Evolutionary conservation across 2,329 filamentous ascomycete species (phyloP).

Genomic region (Xylaria sp.): DNA sequence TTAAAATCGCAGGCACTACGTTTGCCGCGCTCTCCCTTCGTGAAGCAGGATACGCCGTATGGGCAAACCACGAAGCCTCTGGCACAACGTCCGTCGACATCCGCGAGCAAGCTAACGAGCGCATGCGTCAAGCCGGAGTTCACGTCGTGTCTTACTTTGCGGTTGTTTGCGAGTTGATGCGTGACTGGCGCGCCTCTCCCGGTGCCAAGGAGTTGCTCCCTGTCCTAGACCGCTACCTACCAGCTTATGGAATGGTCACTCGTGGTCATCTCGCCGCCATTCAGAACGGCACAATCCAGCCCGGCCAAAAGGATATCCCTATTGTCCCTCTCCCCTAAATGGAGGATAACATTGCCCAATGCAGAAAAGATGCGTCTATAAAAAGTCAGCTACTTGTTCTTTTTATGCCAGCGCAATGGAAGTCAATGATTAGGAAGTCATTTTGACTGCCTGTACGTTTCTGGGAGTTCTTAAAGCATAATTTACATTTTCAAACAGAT

Average conservation of each 20-base stretch:
- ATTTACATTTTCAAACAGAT: not conserved
- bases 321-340: slow-evolving; percentile 32
- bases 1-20: slow-evolving; percentile 61
- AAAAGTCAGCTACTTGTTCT: not conserved
- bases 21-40: slow-evolving; percentile 79
- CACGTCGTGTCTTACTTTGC: slow-evolving; percentile 71
- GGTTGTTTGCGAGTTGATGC: slow-evolving; percentile 75
- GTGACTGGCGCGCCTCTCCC: slow-evolving; percentile 71
- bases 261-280: slow-evolving; percentile 70
- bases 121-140: slow-evolving; percentile 75
- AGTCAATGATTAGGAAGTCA: not conserved
- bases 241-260: slow-evolving; percentile 72
- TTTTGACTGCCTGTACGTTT: not conserved
- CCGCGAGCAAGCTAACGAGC: slow-evolving; percentile 71
- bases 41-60: slow-evolving; percentile 77
- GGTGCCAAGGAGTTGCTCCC: slow-evolving; percentile 69
- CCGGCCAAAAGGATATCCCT: slow-evolving; percentile 60
- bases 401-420: not conserved
- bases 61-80: slow-evolving; percentile 76
- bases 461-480: too few species aligned
- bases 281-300: slow-evolving; percentile 68
- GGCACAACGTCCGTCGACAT: slow-evolving; percentile 72
- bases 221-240: slow-evolving; percentile 72
- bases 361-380: not conserved
- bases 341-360: not conserved